These are phyloP conservation scores for Afroboletus lepidellus DNA, from an alignment of 1,284 basidiomycete species.

Conservation along the genomic window DNA sequence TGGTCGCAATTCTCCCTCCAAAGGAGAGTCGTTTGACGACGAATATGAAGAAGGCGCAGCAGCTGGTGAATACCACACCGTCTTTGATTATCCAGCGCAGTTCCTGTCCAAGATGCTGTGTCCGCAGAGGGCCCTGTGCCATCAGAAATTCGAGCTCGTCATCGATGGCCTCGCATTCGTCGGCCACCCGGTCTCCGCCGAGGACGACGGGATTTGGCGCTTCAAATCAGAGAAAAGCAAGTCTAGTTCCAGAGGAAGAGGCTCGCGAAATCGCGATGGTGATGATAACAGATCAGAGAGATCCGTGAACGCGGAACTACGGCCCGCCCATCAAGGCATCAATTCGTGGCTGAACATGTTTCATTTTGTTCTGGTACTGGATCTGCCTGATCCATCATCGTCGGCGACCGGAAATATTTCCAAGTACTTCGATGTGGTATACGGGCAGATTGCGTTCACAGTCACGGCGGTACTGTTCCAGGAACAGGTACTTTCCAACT, in stretches of 20 bases:
- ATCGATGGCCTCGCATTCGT: slow-evolving; percentile 94
- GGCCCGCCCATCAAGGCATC: slow-evolving; percentile 12
- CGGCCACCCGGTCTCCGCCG: slow-evolving; percentile 89
- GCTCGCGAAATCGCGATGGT: slow-evolving; percentile 43
- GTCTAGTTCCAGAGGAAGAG: slow-evolving; percentile 50
- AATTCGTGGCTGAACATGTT: slow-evolving; percentile 74
- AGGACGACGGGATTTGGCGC: slow-evolving; percentile 70
- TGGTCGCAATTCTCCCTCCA: slow-evolving; percentile 44
- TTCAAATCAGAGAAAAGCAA: slow-evolving; percentile 62
- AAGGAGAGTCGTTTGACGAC: slow-evolving; percentile 37
- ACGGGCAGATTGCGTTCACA: slow-evolving; percentile 85
- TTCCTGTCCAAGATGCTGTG: slow-evolving; percentile 83
- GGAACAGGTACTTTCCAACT: slow-evolving; percentile 81
- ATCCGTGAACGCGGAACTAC: slow-evolving; percentile 33
- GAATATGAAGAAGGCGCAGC: slow-evolving; percentile 37
- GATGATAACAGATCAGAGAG: slow-evolving; percentile 37
- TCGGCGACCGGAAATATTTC: slow-evolving; percentile 72
- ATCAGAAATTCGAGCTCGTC: slow-evolving; percentile 91
- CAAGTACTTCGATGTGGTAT: slow-evolving; percentile 81
- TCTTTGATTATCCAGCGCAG: slow-evolving; percentile 80
- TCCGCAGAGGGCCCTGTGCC: slow-evolving; percentile 79
- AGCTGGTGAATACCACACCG: slow-evolving; percentile 57
- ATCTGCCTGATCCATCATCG: slow-evolving; percentile 85
- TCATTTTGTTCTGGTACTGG: slow-evolving; percentile 85
- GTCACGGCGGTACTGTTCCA: slow-evolving; percentile 86